Percentiles rank a stretch among this genome's conserved stretches.
These are phyloP conservation scores for Parasitella parasitica DNA, from an alignment of 371 early-diverging fungal genomes.

Conservation along the genomic window DNA sequence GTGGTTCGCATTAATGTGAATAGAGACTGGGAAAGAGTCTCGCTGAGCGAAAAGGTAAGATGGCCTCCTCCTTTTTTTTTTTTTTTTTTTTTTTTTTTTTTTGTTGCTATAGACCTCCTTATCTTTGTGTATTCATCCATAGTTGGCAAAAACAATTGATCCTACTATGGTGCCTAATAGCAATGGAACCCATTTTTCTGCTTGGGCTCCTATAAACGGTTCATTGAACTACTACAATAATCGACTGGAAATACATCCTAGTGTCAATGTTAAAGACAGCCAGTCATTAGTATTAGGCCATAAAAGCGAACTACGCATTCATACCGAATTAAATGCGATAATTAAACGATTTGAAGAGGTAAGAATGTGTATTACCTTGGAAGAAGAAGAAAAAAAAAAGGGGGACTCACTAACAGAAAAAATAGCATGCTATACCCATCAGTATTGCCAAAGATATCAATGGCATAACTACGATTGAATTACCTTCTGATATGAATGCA, in stretches of 20 bases:
- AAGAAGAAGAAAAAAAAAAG: neutral
- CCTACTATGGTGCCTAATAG: constrained; percentile 11
- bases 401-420: neutral
- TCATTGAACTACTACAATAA: constrained; percentile 28
- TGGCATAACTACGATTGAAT: constrained; percentile 11
- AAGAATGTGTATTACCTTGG: neutral
- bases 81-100: neutral
- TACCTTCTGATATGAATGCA: constrained; percentile 27
- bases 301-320: constrained; percentile 7
- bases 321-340: constrained; percentile 18
- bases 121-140: neutral
- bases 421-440: constrained; percentile 19
- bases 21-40: constrained; percentile 33
- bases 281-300: constrained; percentile 9
- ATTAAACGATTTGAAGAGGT: constrained; percentile 31
- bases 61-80: too few species aligned
- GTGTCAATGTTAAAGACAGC: constrained; percentile 11
- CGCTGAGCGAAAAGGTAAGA: constrained; percentile 38
- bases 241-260: constrained; percentile 18
- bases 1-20: constrained; percentile 27
- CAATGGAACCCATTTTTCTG: constrained; percentile 8
- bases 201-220: constrained; percentile 27
- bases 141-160: constrained; percentile 24
- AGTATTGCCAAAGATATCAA: constrained; percentile 14
- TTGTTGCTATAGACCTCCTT: neutral